Conservation (phyloP, 305 asterid genomes). For the Fraxinus angustifolia region DNA sequence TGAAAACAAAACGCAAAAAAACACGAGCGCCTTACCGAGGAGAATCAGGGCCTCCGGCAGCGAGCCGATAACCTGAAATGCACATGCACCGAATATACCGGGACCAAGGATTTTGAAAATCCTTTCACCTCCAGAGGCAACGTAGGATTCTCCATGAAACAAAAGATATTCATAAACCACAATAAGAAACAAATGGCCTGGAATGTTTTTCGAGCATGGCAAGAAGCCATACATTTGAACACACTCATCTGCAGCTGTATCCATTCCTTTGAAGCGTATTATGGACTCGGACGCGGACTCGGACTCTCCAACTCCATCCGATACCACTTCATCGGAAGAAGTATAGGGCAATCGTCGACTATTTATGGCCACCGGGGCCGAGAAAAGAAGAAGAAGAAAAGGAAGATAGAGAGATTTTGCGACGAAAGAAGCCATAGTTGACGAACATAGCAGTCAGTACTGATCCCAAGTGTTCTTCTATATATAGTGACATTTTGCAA, state of each 20-base stretch:
- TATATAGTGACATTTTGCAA: neutral
- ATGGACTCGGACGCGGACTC: constrained; percentile 6
- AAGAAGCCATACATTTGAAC: constrained; percentile 49
- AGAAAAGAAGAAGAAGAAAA: neutral
- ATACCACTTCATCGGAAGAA: constrained; percentile 8
- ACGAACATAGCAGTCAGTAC: neutral
- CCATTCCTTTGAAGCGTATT: constrained; percentile 21
- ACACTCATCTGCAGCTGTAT: constrained; percentile 17
- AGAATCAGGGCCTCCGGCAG: constrained; percentile 50
- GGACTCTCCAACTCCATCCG: constrained; percentile 24
- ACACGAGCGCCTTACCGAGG: constrained; percentile 26
- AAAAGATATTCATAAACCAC: constrained; percentile 38
- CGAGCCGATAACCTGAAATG: constrained; percentile 45
- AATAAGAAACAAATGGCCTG: constrained; percentile 45
- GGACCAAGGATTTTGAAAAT: constrained; percentile 54
- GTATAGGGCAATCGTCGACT: neutral
- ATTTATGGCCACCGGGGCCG: neutral
- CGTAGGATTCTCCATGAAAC: constrained; percentile 45
- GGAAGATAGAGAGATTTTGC: neutral
- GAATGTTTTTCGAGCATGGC: constrained; percentile 39
- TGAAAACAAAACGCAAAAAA: neutral
- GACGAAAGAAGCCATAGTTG: neutral
- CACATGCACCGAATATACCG: constrained; percentile 56
- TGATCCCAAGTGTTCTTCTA: neutral
- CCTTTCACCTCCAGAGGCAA: constrained; percentile 42